phyloP scores from a whole-genome alignment of 257 asterid genomes.

The Solanum rostratum region DNA sequence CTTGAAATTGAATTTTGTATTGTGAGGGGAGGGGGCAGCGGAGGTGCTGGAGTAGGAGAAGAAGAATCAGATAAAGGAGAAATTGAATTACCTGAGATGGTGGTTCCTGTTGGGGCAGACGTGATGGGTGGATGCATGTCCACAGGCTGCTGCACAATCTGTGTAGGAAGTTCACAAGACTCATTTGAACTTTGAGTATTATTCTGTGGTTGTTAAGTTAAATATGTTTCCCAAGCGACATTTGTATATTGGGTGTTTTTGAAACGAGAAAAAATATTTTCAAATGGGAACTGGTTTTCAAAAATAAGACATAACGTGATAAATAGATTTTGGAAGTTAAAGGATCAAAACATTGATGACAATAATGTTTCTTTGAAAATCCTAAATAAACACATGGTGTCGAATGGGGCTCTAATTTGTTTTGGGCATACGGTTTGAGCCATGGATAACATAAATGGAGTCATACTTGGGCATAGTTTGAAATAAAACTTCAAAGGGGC shows the following conservation, averaged over 20 bases:
- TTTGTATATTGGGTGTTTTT: too few relatives aligned
- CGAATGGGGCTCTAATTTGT: neutral
- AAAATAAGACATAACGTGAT: neutral
- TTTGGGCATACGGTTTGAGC: neutral
- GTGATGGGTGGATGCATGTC: neutral
- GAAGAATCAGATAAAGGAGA: too few relatives aligned
- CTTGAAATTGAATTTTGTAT: neutral
- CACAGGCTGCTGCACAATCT: neutral
- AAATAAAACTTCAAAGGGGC: neutral
- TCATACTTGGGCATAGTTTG: neutral
- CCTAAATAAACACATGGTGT: neutral
- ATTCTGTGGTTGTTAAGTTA: neutral
- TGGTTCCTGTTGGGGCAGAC: neutral
- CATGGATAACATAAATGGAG: neutral
- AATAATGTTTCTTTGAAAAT: neutral
- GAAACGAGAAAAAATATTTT: too few relatives aligned
- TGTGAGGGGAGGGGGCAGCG: neutral
- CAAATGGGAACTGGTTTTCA: neutral
- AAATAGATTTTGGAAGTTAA: neutral
- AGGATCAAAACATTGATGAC: neutral
- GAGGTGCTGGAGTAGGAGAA: neutral
- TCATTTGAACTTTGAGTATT: neutral
- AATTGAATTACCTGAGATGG: neutral
- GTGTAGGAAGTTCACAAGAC: neutral
- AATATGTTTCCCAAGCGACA: neutral